phyloP scores from a whole-genome alignment of 2,329 filamentous ascomycete species.

The Hypoxylon sp. region DNA sequence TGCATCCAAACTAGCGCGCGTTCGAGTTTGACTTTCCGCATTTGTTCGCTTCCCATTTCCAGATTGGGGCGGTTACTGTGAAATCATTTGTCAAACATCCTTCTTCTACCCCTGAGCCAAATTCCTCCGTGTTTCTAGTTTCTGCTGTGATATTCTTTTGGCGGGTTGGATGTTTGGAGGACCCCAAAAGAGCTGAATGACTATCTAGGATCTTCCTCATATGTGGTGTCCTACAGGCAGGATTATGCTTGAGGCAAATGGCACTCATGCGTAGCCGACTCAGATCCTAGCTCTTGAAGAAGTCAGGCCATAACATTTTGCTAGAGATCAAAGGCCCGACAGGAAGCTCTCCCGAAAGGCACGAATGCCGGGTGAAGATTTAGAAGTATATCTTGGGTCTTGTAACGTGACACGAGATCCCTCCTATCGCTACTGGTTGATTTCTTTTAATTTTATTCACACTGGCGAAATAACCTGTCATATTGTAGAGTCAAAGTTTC shows the following conservation, averaged over 20 bases:
- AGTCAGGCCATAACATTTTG: slow-evolving; percentile 21
- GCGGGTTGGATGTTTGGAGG: slow-evolving; percentile 18
- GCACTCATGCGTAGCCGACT: slow-evolving; percentile 40
- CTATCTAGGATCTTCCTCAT: slow-evolving; percentile 20
- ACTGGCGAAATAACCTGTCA: slow-evolving; percentile 27
- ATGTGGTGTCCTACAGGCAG: slow-evolving; percentile 35
- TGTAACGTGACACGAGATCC: slow-evolving; percentile 51
- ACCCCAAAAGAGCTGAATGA: slow-evolving; percentile 26
- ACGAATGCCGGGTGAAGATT: slow-evolving; percentile 47
- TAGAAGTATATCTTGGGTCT: slow-evolving; percentile 40
- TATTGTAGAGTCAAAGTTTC: slow-evolving; percentile 10
- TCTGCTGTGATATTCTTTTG: slow-evolving; percentile 41
- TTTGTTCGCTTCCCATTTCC: slow-evolving; percentile 61
- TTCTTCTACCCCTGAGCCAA: slow-evolving; percentile 36
- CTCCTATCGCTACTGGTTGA: slow-evolving; percentile 41
- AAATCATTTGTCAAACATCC: slow-evolving; percentile 46
- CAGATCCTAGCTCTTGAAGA: slow-evolving; percentile 20
- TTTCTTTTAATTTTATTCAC: slow-evolving; percentile 34
- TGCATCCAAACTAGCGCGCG: slow-evolving; percentile 46
- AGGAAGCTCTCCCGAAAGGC: slow-evolving; percentile 19
- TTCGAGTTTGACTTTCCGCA: slow-evolving; percentile 50
- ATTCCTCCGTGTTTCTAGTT: slow-evolving; percentile 35
- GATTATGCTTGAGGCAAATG: slow-evolving; percentile 32
- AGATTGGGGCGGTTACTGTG: slow-evolving; percentile 49
- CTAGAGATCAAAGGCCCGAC: slow-evolving; percentile 21